These are phyloP conservation scores for Imleria badia DNA, from an alignment of 768 basidiomycete genomes.

Conservation along the genomic window DNA sequence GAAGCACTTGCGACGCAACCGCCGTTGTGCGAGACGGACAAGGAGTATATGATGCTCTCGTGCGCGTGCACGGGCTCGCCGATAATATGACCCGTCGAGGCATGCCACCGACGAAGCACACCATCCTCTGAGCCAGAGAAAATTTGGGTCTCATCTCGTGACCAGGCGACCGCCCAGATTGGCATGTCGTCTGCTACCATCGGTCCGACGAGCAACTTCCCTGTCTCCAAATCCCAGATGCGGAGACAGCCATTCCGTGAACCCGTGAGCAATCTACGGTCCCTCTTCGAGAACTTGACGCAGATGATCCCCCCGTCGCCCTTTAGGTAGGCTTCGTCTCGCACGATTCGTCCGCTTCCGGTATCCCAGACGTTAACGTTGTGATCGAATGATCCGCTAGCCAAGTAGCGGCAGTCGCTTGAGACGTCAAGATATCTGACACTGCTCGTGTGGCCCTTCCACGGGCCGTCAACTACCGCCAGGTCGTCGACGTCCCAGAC, in stretches of 20 bases:
- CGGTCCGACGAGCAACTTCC: conserved; percentile 27
- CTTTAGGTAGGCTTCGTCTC: conserved; percentile 20
- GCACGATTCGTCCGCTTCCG: conserved; percentile 24
- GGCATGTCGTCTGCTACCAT: conserved; percentile 21
- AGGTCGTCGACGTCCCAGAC: conserved; percentile 30
- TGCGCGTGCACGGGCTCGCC: conserved; percentile 26
- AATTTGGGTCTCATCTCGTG: conserved; percentile 29
- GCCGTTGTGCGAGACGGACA: conserved; percentile 29
- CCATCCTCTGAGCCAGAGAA: conserved; percentile 26
- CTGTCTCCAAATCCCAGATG: conserved; percentile 29
- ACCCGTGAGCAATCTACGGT: conserved; percentile 27
- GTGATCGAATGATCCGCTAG: conserved; percentile 33
- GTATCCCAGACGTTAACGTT: conserved; percentile 32
- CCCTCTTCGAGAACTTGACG: conserved; percentile 27
- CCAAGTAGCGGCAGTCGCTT: conserved; percentile 28
- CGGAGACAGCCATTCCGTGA: conserved; percentile 30
- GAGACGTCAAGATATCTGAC: conserved; percentile 31
- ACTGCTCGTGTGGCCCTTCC: conserved; percentile 26
- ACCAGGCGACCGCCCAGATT: conserved; percentile 32
- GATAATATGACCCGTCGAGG: conserved; percentile 18
- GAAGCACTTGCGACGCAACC: conserved; percentile 29
- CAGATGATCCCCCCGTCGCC: conserved; percentile 29
- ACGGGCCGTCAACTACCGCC: conserved; percentile 16
- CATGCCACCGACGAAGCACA: conserved; percentile 25
- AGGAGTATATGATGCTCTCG: conserved; percentile 26